Evolutionary conservation across 1,284 basidiomycete genomes (phyloP).

Genomic region (Sparassis latifolia): DNA sequence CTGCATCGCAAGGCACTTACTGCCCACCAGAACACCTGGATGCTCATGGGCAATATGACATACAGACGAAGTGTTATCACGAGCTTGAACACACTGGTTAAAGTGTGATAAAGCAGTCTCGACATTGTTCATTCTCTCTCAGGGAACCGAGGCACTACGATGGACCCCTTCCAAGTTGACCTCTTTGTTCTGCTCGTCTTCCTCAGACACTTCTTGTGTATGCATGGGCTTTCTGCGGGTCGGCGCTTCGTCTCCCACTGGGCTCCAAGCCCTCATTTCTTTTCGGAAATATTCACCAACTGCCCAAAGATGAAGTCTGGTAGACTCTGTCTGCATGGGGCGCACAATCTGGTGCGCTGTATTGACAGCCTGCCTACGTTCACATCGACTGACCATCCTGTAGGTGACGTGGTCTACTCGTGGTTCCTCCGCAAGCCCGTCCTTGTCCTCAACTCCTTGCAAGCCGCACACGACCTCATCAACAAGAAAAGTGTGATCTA

Average conservation of each 20-base stretch:
- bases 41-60: too few relatives aligned
- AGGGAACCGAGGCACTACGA: too few relatives aligned
- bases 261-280: constrained; percentile 40
- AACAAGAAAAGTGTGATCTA: constrained; percentile 47
- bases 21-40: too few relatives aligned
- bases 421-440: constrained; percentile 26
- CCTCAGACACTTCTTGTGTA: too few relatives aligned
- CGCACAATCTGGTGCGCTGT: constrained; percentile 2
- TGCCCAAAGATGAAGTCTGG: constrained; percentile 33
- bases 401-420: constrained; percentile 29
- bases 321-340: constrained; percentile 29
- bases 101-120: too few relatives aligned
- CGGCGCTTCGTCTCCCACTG: constrained; percentile 27
- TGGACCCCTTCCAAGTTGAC: too few relatives aligned
- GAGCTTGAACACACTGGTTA: too few relatives aligned
- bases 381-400: constrained; percentile 25
- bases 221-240: too few relatives aligned
- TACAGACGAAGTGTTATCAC: too few relatives aligned
- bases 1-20: too few relatives aligned
- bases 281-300: constrained; percentile 44
- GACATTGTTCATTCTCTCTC: too few relatives aligned
- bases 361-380: constrained; percentile 8
- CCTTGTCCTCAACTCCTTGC: constrained; percentile 25
- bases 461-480: constrained; percentile 45
- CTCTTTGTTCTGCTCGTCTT: too few relatives aligned